These are phyloP conservation scores for Starmerella bacillaris DNA, from an alignment of 805 yeast species.

Conservation along the genomic window DNA sequence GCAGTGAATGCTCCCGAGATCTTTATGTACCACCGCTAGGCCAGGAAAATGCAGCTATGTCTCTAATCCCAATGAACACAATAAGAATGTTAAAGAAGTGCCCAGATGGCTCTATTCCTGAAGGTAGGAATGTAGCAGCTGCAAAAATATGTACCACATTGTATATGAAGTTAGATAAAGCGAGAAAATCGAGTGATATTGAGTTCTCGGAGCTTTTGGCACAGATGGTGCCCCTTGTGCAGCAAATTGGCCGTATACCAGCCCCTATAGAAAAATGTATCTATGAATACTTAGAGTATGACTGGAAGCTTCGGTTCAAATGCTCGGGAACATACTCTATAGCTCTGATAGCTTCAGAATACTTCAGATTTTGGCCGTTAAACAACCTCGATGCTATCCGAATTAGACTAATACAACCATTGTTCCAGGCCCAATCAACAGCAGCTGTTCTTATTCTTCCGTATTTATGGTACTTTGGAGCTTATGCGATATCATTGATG, in stretches of 20 bases:
- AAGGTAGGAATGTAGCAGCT: neutral
- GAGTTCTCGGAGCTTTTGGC: slow-evolving; percentile 8
- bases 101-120: slow-evolving; percentile 3
- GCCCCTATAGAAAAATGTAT: slow-evolving; percentile 6
- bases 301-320: slow-evolving; percentile 4
- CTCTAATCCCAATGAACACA: slow-evolving; percentile 3
- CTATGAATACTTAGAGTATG: slow-evolving; percentile 6
- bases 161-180: slow-evolving; percentile 1
- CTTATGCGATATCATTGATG: slow-evolving; percentile 5
- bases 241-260: slow-evolving; percentile 7
- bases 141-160: slow-evolving; percentile 2
- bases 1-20: neutral
- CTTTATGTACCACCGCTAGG: slow-evolving; percentile 12
- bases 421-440: slow-evolving; percentile 1
- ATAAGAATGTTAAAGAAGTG: neutral
- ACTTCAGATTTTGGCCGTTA: slow-evolving; percentile 10
- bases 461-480: slow-evolving; percentile 11
- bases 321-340: slow-evolving; percentile 4
- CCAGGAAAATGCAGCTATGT: slow-evolving; percentile 1
- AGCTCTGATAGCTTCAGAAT: slow-evolving; percentile 3
- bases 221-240: slow-evolving; percentile 8
- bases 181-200: slow-evolving; percentile 1
- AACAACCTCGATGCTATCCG: neutral
- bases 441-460: slow-evolving; percentile 7
- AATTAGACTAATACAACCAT: slow-evolving; percentile 3